phyloP scores from a whole-genome alignment of 352 stramenopile species.

The Globisporangium cystogenes region DNA sequence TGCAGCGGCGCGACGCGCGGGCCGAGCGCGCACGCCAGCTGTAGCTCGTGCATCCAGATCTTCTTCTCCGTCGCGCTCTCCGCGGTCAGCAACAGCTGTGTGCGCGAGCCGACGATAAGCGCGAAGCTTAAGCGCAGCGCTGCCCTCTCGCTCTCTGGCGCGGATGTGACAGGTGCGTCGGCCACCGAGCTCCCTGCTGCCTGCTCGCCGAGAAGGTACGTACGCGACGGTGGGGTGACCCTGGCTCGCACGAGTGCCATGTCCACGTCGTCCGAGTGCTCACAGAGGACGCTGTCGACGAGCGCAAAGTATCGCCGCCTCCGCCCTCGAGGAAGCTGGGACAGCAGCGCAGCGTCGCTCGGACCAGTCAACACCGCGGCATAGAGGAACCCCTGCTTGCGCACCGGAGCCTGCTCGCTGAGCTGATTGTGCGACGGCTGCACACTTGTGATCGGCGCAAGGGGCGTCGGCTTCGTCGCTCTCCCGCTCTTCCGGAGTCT shows the following conservation, averaged over 20 bases:
- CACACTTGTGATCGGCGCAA: neutral
- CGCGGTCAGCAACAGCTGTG: slow-evolving; percentile 31
- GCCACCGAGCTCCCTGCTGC: slow-evolving; percentile 3
- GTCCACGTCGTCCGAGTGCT: slow-evolving; percentile 27
- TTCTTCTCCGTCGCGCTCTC: slow-evolving; percentile 34
- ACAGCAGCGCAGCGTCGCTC: slow-evolving; percentile 5
- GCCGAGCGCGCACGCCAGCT: slow-evolving; percentile 12
- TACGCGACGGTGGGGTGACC: slow-evolving; percentile 3
- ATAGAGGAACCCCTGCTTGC: slow-evolving; percentile 36
- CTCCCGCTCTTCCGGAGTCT: neutral
- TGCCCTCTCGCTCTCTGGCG: slow-evolving; percentile 5
- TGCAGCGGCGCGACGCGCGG: slow-evolving; percentile 4
- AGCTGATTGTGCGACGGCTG: neutral
- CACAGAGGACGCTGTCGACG: slow-evolving; percentile 23
- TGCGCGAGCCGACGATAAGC: slow-evolving; percentile 15
- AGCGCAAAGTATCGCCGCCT: slow-evolving; percentile 28
- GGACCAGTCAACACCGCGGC: slow-evolving; percentile 1
- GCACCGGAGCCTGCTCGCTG: slow-evolving; percentile 10
- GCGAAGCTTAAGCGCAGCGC: slow-evolving; percentile 35
- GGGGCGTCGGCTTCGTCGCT: neutral
- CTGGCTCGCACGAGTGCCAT: slow-evolving; percentile 10
- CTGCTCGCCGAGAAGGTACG: slow-evolving; percentile 17
- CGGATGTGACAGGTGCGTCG: slow-evolving; percentile 13
- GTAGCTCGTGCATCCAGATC: slow-evolving; percentile 40
- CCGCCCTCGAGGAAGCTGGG: slow-evolving; percentile 15